Conservation (phyloP, 1,284 basidiomycete species). For the Cystobasidium slooffiae region DNA sequence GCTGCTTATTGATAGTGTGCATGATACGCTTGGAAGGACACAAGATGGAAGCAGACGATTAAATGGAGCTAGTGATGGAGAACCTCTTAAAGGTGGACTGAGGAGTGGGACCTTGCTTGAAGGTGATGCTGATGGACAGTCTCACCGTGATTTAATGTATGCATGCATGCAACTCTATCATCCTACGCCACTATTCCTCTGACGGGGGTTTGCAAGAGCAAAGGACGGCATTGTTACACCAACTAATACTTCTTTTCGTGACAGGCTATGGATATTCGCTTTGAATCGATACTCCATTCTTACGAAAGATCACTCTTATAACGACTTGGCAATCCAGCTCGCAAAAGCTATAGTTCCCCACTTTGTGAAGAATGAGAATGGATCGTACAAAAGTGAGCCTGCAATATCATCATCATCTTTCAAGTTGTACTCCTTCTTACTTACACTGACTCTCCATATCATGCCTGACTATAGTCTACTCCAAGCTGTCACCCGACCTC, state of each 20-base stretch:
- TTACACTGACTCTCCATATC: no score
- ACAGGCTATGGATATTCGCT: slow-evolving; percentile 57
- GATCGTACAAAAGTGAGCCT: not conserved
- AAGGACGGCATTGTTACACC: no score
- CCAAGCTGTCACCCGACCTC: slow-evolving; percentile 18
- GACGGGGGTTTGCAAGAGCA: no score
- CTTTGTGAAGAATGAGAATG: slow-evolving; percentile 14
- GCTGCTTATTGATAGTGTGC: slow-evolving; percentile 45
- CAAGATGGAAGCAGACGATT: slow-evolving; percentile 50
- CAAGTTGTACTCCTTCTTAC: not conserved
- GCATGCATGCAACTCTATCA: not conserved
- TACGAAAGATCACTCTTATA: slow-evolving; percentile 50
- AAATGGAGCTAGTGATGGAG: slow-evolving; percentile 50
- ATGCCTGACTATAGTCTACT: not conserved
- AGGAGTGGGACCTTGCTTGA: slow-evolving; percentile 54
- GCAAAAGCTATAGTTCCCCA: slow-evolving; percentile 52
- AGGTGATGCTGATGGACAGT: slow-evolving; percentile 54
- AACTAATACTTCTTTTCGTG: slow-evolving; percentile 31
- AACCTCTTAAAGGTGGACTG: slow-evolving; percentile 54
- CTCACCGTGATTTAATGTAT: slow-evolving; percentile 50
- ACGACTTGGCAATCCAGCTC: slow-evolving; percentile 53
- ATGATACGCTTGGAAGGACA: slow-evolving; percentile 50
- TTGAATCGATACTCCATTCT: slow-evolving; percentile 53
- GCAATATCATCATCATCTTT: not conserved
- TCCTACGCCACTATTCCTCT: not conserved